A percentile compares a stretch with the other conserved stretches of the same genome.
phyloP scores from a whole-genome alignment of 1,284 basidiomycete genomes.

The Pyrrhoderma noxium region DNA sequence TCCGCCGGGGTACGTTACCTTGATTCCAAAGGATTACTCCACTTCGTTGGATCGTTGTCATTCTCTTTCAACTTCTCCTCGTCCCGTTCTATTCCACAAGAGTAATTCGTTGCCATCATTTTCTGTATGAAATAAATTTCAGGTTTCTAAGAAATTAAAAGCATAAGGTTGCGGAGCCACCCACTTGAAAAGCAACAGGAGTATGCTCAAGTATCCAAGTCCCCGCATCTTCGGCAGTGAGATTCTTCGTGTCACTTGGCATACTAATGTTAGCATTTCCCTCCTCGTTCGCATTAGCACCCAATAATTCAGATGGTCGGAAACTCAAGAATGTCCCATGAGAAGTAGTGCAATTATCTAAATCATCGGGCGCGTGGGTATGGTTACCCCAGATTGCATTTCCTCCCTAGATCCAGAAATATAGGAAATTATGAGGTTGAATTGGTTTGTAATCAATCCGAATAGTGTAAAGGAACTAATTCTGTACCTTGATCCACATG shows the following conservation, averaged over 20 bases:
- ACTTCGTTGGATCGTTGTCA: conserved; percentile 69
- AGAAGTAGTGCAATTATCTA: conserved; percentile 49
- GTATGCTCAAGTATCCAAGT: conserved; percentile 84
- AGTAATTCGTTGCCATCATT: conserved; percentile 90
- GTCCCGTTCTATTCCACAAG: conserved; percentile 86
- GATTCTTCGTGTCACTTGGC: conserved; percentile 41
- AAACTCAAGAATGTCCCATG: conserved; percentile 85
- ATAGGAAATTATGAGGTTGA: no score
- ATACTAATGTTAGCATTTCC: conserved; percentile 29
- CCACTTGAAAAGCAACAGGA: conserved; percentile 78
- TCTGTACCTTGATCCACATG: conserved; percentile 79
- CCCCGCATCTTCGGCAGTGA: conserved; percentile 75
- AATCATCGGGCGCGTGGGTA: conserved; percentile 73
- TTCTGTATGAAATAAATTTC: conserved; percentile 38
- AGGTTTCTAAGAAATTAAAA: not conserved
- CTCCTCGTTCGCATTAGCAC: conserved; percentile 20
- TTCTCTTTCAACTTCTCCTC: conserved; percentile 58
- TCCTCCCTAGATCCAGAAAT: conserved; percentile 59
- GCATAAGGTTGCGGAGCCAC: conserved; percentile 14
- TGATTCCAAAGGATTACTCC: conserved; percentile 94
- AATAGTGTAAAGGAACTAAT: not conserved
- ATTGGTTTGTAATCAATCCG: not conserved
- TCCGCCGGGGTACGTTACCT: conserved; percentile 41
- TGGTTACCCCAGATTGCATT: conserved; percentile 85
- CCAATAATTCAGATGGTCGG: conserved; percentile 34